phyloP scores from a whole-genome alignment of 768 basidiomycete species.

The Leccinellum rugosiceps region DNA sequence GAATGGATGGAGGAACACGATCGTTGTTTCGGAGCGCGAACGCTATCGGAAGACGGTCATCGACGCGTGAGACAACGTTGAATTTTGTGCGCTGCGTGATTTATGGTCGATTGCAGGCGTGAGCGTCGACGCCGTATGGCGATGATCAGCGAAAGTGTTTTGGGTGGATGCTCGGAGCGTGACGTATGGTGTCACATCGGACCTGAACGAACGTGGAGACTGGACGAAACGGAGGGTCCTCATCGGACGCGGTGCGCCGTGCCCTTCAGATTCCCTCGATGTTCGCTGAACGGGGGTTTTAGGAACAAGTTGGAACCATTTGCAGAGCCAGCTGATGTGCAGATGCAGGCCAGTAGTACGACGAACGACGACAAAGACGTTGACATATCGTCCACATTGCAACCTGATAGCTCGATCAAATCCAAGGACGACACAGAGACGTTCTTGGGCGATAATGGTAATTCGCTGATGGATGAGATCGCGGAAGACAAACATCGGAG shows the following conservation, averaged over 20 bases:
- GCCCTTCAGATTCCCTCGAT: background rate
- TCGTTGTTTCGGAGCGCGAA: conserved; percentile 67
- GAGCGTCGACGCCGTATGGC: conserved; percentile 73
- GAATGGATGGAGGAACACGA: conserved; percentile 70
- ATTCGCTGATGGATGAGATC: conserved; percentile 70
- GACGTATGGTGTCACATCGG: conserved; percentile 74
- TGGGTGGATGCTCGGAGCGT: conserved; percentile 66
- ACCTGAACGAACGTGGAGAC: conserved; percentile 56
- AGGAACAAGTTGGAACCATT: conserved; percentile 80
- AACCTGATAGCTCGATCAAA: conserved; percentile 11
- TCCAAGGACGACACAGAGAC: conserved; percentile 10
- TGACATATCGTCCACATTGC: conserved; percentile 44
- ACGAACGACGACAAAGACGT: conserved; percentile 36
- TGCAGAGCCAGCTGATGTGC: conserved; percentile 39
- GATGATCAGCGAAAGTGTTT: conserved; percentile 56
- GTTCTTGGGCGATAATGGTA: conserved; percentile 16
- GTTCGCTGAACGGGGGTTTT: conserved; percentile 3
- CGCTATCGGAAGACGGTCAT: conserved; percentile 65
- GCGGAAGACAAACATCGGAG: conserved; percentile 86
- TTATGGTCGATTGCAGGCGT: conserved; percentile 43
- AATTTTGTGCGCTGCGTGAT: background rate
- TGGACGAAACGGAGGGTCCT: conserved; percentile 93
- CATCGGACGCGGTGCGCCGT: conserved; percentile 69
- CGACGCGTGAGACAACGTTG: conserved; percentile 53
- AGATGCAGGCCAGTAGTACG: conserved; percentile 32